Base-by-base conservation (phyloP, 2,329 filamentous ascomycete genomes). In the Hypomyces rosellus region DNA sequence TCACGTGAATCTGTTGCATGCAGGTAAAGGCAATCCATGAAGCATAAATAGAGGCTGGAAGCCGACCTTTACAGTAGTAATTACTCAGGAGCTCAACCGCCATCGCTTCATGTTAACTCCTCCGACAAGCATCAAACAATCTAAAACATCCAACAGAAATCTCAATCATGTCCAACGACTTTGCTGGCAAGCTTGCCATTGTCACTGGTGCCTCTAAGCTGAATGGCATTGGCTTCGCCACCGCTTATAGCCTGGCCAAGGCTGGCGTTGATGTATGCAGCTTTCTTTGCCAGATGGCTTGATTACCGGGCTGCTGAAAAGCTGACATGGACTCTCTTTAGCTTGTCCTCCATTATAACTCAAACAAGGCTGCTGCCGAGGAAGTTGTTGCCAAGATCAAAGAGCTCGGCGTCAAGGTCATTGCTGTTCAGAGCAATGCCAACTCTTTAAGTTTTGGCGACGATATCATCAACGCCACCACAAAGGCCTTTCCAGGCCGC, bases 181-280 rank as follows among this genome's bases (percentile, higher is more conserved):
- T 73, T 39, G 58, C 63, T 11, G 67, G 65, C 41, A 73, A 69
- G 55, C 61, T 69, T 20, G 54, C 76, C 56, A 68, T 81, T 59
- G 68, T 82, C 61, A 81, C 78, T 14, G 78, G 73, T 46, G 70
- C 71, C 48, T 77, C 77, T 46, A 79, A 79, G 55, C 30, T 50
- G 14, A 50, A 50, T 18, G 81, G 81, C 50, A 84, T 84, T 55
- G 81, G 80, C n/a, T 69, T 72, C 45, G 78, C 80, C 52, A 77
- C 76, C 48, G 78, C 77, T 55, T 71, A 80, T 49, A 73, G 75
- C 50, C 74, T 82, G 42, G 77, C 76, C 61, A 68, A 70, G 53
- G 73, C 75, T 48, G 81, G 81, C 22, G 76, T 75, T 59, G 76
- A 69, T 55, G 75, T 50, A 50, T 41, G 42, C 7, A 41, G 14